phyloP scores from a whole-genome alignment of 1,284 basidiomycete genomes.

The Gastroboletus turbinatus region DNA sequence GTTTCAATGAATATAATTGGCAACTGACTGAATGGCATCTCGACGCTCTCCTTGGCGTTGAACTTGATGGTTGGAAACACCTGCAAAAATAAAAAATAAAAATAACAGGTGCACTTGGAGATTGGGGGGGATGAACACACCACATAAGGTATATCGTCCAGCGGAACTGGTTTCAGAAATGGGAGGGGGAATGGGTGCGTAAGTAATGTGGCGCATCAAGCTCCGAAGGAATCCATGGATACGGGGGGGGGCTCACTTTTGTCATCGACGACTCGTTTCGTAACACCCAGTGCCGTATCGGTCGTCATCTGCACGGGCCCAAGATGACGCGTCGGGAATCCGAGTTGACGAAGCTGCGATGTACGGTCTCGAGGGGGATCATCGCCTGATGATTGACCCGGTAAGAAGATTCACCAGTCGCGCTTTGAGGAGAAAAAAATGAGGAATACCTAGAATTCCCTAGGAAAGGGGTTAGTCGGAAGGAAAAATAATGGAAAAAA shows the following conservation, averaged over 20 bases:
- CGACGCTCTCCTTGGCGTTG: conserved; percentile 81
- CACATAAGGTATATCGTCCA: conserved; percentile 73
- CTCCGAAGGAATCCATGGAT: not conserved
- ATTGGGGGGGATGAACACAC: conserved; percentile 39
- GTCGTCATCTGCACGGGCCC: conserved; percentile 96
- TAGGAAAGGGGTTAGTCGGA: conserved; percentile 24
- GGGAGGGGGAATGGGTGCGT: not conserved
- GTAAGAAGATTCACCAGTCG: not conserved
- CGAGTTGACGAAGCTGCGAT: conserved; percentile 79
- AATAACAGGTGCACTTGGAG: not conserved
- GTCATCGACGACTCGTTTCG: conserved; percentile 85
- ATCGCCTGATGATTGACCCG: conserved; percentile 57
- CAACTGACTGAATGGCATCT: conserved; percentile 89
- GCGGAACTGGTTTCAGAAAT: conserved; percentile 14
- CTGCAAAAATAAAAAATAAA: conserved; percentile 36
- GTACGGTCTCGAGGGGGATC: conserved; percentile 91
- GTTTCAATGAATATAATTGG: not conserved
- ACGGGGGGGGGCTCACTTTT: conserved; percentile 45
- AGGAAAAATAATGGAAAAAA: no score
- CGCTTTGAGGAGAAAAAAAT: not conserved
- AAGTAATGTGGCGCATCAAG: not conserved
- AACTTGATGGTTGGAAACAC: conserved; percentile 87
- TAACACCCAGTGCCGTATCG: conserved; percentile 93
- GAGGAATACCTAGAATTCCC: conserved; percentile 58
- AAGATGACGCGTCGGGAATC: conserved; percentile 84